A percentile compares a stretch with the other conserved stretches of the same genome.
phyloP scores from a whole-genome alignment of 768 basidiomycete species.

The Mycena olivaceomarginata region DNA sequence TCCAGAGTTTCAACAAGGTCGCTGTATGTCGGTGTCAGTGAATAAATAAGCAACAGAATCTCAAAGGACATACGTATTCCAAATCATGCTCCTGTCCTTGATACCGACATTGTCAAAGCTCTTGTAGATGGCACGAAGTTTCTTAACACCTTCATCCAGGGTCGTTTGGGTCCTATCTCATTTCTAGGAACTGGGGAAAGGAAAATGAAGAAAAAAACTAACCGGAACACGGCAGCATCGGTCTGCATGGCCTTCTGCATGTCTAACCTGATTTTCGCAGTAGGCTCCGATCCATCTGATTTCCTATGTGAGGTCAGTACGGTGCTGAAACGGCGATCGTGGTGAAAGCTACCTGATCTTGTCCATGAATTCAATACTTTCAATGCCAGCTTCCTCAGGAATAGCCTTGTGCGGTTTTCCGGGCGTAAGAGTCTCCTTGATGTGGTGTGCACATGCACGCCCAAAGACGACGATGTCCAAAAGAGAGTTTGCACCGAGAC shows the following conservation, averaged over 20 bases:
- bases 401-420: conserved; percentile 94
- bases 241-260: conserved; percentile 99
- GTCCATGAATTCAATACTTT: conserved; percentile 92
- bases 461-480: conserved; percentile 99
- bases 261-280: conserved; percentile 92
- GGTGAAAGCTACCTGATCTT: conserved; percentile 76
- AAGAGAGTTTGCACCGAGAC: conserved; percentile 99
- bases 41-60: conserved; percentile 21
- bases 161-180: conserved; percentile 84
- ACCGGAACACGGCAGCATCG: conserved; percentile 98
- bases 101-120: conserved; percentile 94
- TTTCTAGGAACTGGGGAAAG: not conserved
- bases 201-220: conserved; percentile 30
- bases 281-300: conserved; percentile 87
- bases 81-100: conserved; percentile 99
- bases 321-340: not conserved
- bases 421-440: conserved; percentile 91
- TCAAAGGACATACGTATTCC: conserved; percentile 86
- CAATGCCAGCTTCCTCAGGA: conserved; percentile 89
- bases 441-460: conserved; percentile 99
- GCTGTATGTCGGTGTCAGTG: conserved; percentile 60
- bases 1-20: conserved; percentile 98
- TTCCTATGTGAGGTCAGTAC: conserved; percentile 64
- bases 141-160: conserved; percentile 94
- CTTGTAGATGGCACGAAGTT: conserved; percentile 90